phyloP scores from a whole-genome alignment of 805 yeast species.

The Barnettozyma pratensis region DNA sequence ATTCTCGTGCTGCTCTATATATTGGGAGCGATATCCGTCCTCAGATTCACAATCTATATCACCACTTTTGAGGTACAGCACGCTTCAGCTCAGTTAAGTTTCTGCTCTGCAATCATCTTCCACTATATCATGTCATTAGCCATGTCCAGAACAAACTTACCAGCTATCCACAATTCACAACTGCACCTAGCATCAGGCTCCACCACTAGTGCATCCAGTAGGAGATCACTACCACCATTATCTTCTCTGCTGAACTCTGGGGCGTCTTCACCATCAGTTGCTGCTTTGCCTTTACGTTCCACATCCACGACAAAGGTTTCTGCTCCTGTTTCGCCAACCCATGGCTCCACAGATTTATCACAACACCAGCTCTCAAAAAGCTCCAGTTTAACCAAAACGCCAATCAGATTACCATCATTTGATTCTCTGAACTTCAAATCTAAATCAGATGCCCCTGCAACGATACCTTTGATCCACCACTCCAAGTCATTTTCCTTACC shows the following conservation, averaged over 20 bases:
- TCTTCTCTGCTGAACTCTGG: neutral
- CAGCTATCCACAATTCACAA: neutral
- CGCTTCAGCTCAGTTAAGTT: no score
- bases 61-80: no score
- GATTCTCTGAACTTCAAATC: slow-evolving; percentile 20
- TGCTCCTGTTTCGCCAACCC: slow-evolving; percentile 13
- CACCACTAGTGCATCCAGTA: neutral
- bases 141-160: slow-evolving; percentile 3
- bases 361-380: slow-evolving; percentile 2
- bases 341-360: slow-evolving; percentile 6
- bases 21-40: neutral
- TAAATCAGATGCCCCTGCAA: neutral
- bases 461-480: neutral
- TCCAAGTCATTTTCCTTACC: neutral
- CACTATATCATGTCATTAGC: neutral
- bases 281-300: no score
- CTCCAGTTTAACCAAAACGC: slow-evolving; percentile 13
- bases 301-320: no score
- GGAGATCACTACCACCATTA: slow-evolving; percentile 1
- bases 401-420: slow-evolving; percentile 24
- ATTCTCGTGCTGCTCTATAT: neutral
- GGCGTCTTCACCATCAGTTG: neutral
- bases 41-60: neutral
- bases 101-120: neutral
- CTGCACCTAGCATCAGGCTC: neutral